Base-by-base conservation (phyloP, 805 yeast genomes). In the Sugiyamaella americana region DNA sequence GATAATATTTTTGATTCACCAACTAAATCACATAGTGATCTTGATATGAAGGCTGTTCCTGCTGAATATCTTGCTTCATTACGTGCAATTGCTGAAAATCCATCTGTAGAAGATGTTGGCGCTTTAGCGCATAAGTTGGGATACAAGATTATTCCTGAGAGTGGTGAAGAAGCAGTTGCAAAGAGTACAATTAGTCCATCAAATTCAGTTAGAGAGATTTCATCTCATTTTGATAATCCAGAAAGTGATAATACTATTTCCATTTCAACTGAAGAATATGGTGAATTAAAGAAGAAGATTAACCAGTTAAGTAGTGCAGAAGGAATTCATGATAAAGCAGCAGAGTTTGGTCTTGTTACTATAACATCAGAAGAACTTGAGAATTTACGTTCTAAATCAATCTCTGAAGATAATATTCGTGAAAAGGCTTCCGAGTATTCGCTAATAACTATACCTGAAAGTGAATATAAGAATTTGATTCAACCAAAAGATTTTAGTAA, bases 61-160 rank as follows among this genome's bases (percentile, higher is more conserved):
- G 48, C 56, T 0, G 57, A 53, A 6, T 63, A 63, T 34, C 51
- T 63, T n/a, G 56, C 59, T 5, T 51, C 59, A 1, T 46, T 64
- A 42, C 54, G 60, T 22, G 49, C 58, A 13, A 53, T 64, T 24
- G 61, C 57, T 5, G 68, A 65, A 50, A 37, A 43, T 17, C 69
- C 68, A 3, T 51, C 58, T 5, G 42, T 50, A 21, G 57, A 52
- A 1, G 67, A 64, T 44, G 47, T 65, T 2, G 49, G 40, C 3
- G 38, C 37, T 3, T 48, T 59, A 49, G 65, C 67, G 2, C 43
- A 47, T 4, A 53, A 53, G 43, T 46, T 52, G 1, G 61, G 57
- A n/a, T 50, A 59, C 22, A 47, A 41, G 22, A 48, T 49, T 4
- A 49, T 51, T 22, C 43, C 53, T 3, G 36, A 36, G 4, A 43